Percentiles rank a stretch among this genome's conserved stretches.
Evolutionary conservation across 176 grass and related monocot genomes (phyloP).

Genomic region (Hordeum vulgare): DNA sequence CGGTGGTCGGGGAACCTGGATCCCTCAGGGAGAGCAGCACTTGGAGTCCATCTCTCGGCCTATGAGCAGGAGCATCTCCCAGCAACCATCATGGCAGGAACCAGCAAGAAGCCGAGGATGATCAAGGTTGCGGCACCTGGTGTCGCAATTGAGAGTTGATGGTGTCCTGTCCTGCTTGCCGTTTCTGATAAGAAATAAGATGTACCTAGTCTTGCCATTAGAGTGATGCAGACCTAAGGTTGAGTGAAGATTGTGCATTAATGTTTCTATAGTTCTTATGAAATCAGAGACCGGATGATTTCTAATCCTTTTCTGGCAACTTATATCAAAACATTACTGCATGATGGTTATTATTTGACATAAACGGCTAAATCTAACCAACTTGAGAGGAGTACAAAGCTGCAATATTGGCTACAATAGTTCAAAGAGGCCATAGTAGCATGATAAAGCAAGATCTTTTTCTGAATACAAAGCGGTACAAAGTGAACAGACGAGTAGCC

Average conservation of each 20-base stretch:
- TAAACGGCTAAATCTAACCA: background rate
- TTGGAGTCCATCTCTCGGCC: constrained; percentile 55
- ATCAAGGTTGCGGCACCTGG: constrained; percentile 1
- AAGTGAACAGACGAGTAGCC: background rate
- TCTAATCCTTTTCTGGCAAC: background rate
- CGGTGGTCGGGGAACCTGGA: constrained; percentile 12
- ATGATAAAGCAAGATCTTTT: background rate
- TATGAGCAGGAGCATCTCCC: constrained; percentile 25
- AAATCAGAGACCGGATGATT: background rate
- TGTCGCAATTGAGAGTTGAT: constrained; percentile 31
- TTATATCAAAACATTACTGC: background rate
- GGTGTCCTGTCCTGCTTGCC: background rate
- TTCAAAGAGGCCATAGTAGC: background rate
- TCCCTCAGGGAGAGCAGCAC: constrained; percentile 36
- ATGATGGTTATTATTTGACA: background rate
- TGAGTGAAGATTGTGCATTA: constrained; percentile 5
- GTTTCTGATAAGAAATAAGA: constrained; percentile 17
- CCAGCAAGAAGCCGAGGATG: constrained; percentile 29
- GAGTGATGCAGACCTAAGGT: background rate
- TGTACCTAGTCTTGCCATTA: background rate
- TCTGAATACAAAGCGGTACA: background rate
- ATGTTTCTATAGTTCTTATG: background rate
- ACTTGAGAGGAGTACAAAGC: background rate
- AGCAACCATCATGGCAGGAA: constrained; percentile 2
- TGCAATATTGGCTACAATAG: background rate